Conservation (phyloP, 2,329 filamentous ascomycete species). For the Dothideomycetidae sp. region DNA sequence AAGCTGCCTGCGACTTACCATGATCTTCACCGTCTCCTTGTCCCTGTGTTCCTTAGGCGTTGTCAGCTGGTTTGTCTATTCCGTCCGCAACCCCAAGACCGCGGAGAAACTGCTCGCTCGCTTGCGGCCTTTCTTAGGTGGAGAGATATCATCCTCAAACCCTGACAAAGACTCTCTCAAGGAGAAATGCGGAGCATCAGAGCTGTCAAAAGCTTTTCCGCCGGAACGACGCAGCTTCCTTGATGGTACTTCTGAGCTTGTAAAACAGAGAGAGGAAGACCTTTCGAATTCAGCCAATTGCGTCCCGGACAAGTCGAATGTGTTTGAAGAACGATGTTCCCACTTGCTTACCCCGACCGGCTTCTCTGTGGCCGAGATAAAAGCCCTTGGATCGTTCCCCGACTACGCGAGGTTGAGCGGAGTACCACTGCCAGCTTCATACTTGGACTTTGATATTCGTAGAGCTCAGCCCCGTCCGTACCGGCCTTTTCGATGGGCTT, state of each 20-base stretch:
- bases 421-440: constrained; percentile 53
- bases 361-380: constrained; percentile 56
- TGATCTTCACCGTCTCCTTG: background rate
- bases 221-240: constrained; percentile 38
- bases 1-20: no score
- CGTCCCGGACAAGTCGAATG: constrained; percentile 15
- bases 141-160: background rate
- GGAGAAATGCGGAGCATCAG: constrained; percentile 8
- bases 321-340: constrained; percentile 13
- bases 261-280: background rate
- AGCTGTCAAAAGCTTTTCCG: constrained; percentile 33
- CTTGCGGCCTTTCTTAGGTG: background rate
- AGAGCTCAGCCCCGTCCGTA: constrained; percentile 61
- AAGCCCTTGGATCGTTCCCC: constrained; percentile 59
- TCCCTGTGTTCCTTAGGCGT: background rate
- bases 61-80: background rate
- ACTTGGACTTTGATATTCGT: constrained; percentile 50
- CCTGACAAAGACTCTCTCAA: background rate
- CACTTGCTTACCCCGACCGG: constrained; percentile 44
- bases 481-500: constrained; percentile 67
- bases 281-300: constrained; percentile 11
- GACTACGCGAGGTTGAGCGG: constrained; percentile 64
- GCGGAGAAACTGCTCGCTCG: background rate
- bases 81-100: background rate
- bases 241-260: constrained; percentile 19